Conservation (phyloP, 73 alveolate species). For the Uronychia setigera region DNA sequence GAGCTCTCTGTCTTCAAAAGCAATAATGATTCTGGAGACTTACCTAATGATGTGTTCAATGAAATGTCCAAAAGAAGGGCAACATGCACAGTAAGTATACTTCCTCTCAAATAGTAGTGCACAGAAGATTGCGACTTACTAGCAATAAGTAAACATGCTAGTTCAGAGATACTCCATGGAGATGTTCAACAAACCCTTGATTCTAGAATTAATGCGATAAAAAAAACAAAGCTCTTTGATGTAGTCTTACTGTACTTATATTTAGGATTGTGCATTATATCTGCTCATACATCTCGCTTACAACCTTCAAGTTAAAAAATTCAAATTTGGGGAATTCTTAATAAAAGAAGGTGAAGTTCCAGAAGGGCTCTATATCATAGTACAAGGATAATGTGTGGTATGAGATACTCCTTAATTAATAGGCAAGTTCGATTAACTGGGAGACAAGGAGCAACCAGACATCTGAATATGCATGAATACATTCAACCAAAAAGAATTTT, state of each 20-base stretch:
- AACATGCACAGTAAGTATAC: slow-evolving; percentile 16
- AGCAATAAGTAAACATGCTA: neutral
- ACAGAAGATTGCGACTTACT: slow-evolving; percentile 8
- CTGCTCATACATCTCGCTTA: slow-evolving; percentile 42
- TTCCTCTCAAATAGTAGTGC: slow-evolving; percentile 2
- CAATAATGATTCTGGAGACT: neutral
- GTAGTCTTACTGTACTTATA: neutral
- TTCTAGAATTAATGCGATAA: slow-evolving; percentile 30
- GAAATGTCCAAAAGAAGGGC: slow-evolving; percentile 37
- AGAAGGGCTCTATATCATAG: slow-evolving; percentile 37
- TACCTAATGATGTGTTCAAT: slow-evolving; percentile 11
- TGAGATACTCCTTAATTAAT: neutral
- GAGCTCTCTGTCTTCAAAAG: slow-evolving; percentile 40
- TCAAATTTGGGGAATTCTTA: slow-evolving; percentile 35
- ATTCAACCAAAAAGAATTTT: neutral
- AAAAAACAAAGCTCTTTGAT: neutral
- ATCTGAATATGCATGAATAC: slow-evolving; percentile 11
- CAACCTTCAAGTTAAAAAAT: slow-evolving; percentile 34
- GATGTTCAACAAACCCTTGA: slow-evolving; percentile 19
- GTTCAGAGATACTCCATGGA: slow-evolving; percentile 1
- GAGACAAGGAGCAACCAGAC: slow-evolving; percentile 23
- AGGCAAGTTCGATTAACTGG: slow-evolving; percentile 21
- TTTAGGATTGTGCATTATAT: slow-evolving; percentile 29
- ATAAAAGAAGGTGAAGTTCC: slow-evolving; percentile 49
- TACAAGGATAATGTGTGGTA: slow-evolving; percentile 30